phyloP scores from a whole-genome alignment of 2,329 filamentous ascomycete species.

The Exophiala bonariae region DNA sequence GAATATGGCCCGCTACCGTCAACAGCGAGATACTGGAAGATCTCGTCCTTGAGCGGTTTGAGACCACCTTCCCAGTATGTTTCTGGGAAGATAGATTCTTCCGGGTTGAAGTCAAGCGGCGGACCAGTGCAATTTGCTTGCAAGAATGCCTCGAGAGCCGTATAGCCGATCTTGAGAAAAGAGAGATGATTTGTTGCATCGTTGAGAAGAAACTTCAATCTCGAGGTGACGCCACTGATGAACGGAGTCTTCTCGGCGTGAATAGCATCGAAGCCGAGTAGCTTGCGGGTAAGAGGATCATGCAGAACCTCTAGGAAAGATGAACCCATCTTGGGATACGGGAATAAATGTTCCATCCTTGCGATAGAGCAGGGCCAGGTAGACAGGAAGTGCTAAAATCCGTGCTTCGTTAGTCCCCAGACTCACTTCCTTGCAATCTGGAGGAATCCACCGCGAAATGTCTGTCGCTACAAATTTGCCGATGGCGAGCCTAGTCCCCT shows the following conservation, averaged over 20 bases:
- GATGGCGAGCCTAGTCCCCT: neutral
- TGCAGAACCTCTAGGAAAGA: slow-evolving; percentile 29
- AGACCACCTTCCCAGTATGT: slow-evolving; percentile 42
- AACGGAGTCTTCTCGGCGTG: slow-evolving; percentile 33
- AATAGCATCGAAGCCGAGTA: slow-evolving; percentile 39
- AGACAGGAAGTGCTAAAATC: neutral
- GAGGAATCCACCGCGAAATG: too few species aligned
- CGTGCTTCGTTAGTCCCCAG: neutral
- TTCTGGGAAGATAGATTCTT: slow-evolving; percentile 51
- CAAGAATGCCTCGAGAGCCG: slow-evolving; percentile 74
- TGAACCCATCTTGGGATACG: slow-evolving; percentile 28
- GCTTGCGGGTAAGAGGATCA: slow-evolving; percentile 36
- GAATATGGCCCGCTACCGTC: slow-evolving; percentile 88
- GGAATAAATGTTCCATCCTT: slow-evolving; percentile 27
- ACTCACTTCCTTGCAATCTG: too few species aligned
- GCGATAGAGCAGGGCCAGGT: neutral
- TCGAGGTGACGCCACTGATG: slow-evolving; percentile 35
- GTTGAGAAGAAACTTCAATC: slow-evolving; percentile 38
- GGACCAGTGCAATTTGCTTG: slow-evolving; percentile 89
- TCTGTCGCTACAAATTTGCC: too few species aligned
- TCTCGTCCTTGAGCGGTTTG: slow-evolving; percentile 53
- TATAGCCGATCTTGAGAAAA: slow-evolving; percentile 60
- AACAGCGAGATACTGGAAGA: slow-evolving; percentile 69
- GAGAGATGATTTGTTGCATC: slow-evolving; percentile 37
- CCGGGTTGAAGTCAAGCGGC: slow-evolving; percentile 62